Conservation (phyloP, 805 yeast genomes). For the Pichia rugopelliculosa region DNA sequence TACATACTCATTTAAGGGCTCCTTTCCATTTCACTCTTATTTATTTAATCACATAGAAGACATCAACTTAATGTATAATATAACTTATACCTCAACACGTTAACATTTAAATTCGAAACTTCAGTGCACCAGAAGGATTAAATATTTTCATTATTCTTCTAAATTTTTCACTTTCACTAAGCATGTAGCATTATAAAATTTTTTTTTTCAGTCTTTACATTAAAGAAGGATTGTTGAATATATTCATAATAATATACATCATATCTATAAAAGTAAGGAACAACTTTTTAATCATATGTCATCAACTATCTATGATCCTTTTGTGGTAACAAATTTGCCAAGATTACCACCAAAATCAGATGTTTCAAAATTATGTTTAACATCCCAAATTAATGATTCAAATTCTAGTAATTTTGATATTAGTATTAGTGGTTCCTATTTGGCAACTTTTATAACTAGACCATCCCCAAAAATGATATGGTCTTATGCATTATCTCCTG, state of each 20-base stretch:
- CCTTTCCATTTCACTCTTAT: no score
- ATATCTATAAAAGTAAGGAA: no score
- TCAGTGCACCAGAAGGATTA: not conserved
- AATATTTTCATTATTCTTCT: not conserved
- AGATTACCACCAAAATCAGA: conserved; percentile 24
- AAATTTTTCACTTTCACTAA: not conserved
- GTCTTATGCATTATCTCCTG: conserved; percentile 48
- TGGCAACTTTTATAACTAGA: conserved; percentile 43
- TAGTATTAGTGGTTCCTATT: conserved; percentile 47
- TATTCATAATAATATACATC: no score
- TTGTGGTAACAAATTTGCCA: conserved; percentile 28
- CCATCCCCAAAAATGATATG: conserved; percentile 53
- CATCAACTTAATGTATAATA: no score
- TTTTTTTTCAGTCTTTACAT: not conserved
- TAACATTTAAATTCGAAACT: no score
- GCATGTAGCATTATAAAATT: no score
- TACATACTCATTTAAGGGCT: no score
- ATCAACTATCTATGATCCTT: conserved; percentile 23
- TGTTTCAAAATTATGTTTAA: conserved; percentile 18
- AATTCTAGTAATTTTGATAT: conserved; percentile 36
- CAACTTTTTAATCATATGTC: conserved; percentile 8
- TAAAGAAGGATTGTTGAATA: no score
- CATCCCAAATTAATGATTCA: conserved; percentile 21
- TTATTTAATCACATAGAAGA: no score
- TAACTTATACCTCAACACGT: no score